A percentile compares a stretch with the other conserved stretches of the same genome.
Evolutionary conservation across 805 yeast genomes (phyloP).

Genomic region (Kuraishia hungarica): DNA sequence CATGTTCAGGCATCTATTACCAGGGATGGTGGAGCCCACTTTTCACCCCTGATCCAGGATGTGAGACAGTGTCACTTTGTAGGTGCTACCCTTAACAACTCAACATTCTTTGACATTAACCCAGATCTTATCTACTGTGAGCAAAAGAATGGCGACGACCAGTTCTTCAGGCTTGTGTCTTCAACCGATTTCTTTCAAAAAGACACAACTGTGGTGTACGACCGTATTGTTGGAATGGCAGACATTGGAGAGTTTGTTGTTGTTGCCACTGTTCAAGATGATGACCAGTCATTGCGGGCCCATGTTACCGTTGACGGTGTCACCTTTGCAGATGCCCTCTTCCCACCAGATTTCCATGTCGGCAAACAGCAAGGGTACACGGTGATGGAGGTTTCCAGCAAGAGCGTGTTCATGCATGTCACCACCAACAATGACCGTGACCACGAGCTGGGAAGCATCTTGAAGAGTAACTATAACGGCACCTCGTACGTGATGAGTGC

Average conservation of each 20-base stretch:
- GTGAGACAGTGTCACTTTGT: slow-evolving; percentile 61
- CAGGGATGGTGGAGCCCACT: slow-evolving; percentile 57
- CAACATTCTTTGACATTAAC: slow-evolving; percentile 17
- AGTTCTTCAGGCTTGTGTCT: slow-evolving; percentile 24
- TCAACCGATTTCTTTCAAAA: slow-evolving; percentile 44
- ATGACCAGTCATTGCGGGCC: slow-evolving; percentile 46
- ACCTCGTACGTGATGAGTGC: slow-evolving; percentile 70
- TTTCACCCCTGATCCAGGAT: slow-evolving; percentile 42
- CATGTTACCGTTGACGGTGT: slow-evolving; percentile 73
- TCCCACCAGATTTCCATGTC: slow-evolving; percentile 60
- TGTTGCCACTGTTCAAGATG: slow-evolving; percentile 53
- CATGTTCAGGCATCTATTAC: slow-evolving; percentile 52
- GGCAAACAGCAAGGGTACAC: slow-evolving; percentile 68
- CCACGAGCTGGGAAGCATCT: slow-evolving; percentile 64
- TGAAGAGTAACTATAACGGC: slow-evolving; percentile 89
- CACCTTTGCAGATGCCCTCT: slow-evolving; percentile 66
- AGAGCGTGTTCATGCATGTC: slow-evolving; percentile 75
- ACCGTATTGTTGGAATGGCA: slow-evolving; percentile 65
- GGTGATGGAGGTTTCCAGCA: slow-evolving; percentile 61
- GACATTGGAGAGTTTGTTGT: slow-evolving; percentile 62
- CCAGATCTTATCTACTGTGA: slow-evolving; percentile 61
- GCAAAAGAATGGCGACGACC: slow-evolving; percentile 23
- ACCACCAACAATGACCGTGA: slow-evolving; percentile 48
- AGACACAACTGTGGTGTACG: slow-evolving; percentile 33
- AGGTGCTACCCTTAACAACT: slow-evolving; percentile 37